These are phyloP conservation scores for Trifolium pratense DNA, from an alignment of 306 rosid genomes.

Conservation along the genomic window DNA sequence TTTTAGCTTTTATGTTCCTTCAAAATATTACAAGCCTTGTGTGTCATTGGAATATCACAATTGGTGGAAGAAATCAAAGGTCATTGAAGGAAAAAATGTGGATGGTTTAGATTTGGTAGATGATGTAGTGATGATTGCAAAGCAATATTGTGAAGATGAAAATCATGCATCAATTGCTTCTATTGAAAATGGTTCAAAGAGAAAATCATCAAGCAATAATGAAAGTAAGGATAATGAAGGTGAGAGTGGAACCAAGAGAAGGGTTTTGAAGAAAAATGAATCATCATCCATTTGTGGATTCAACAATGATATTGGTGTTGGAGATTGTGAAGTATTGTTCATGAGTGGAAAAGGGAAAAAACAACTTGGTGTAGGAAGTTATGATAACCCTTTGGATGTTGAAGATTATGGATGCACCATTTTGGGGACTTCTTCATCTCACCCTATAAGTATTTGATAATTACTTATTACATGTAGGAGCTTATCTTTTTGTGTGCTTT, in stretches of 20 bases:
- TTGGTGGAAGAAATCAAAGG: constrained; percentile 17
- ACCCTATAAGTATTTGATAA: not conserved
- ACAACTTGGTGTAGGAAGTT: not conserved
- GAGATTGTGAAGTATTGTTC: not conserved
- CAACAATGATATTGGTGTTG: not conserved
- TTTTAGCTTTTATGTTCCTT: constrained; percentile 42
- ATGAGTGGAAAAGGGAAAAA: not conserved
- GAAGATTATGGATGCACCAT: constrained; percentile 9
- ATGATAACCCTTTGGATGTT: not conserved
- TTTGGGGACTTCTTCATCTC: not conserved
- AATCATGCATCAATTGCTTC: not conserved
- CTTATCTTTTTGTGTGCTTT: not conserved
- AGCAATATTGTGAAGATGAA: constrained; percentile 22
- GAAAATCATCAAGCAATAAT: not conserved
- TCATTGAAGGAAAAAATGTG: too few species aligned
- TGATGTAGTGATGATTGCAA: constrained; percentile 16
- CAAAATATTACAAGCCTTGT: constrained; percentile 28
- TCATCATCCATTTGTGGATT: not conserved
- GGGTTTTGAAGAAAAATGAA: constrained; percentile 1
- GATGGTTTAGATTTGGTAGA: constrained; percentile 22
- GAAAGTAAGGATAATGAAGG: constrained; percentile 9
- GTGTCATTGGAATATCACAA: constrained; percentile 38
- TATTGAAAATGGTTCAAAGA: constrained; percentile 17
- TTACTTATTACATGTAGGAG: not conserved
- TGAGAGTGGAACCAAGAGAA: constrained; percentile 5